These are phyloP conservation scores for Ceratobasidium sp. DNA, from an alignment of 1,284 basidiomycete species.

Conservation along the genomic window DNA sequence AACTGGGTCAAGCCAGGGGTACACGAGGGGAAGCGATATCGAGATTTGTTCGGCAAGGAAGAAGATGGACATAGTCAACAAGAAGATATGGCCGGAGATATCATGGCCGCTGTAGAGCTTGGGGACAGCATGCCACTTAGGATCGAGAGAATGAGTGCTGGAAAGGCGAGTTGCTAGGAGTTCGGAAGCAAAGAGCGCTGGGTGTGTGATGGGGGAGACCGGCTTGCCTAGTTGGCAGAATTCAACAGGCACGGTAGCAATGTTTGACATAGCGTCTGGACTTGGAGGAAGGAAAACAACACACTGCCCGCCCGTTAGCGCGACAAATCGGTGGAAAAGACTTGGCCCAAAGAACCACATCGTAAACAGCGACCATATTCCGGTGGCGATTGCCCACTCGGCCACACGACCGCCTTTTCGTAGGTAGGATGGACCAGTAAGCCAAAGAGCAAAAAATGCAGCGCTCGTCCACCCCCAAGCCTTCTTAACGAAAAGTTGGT, in stretches of 20 bases:
- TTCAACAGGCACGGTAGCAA: slow-evolving; percentile 69
- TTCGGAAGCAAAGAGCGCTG: slow-evolving; percentile 70
- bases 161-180: slow-evolving; percentile 42
- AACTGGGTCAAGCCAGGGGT: slow-evolving; percentile 48
- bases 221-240: slow-evolving; percentile 70
- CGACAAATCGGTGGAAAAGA: slow-evolving; percentile 80
- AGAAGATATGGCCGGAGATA: slow-evolving; percentile 94
- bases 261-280: slow-evolving; percentile 55
- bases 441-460: slow-evolving; percentile 72
- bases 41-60: slow-evolving; percentile 84
- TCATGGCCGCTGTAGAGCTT: slow-evolving; percentile 87
- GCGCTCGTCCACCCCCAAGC: slow-evolving; percentile 93
- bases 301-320: slow-evolving; percentile 87
- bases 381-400: slow-evolving; percentile 76
- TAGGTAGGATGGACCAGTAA: slow-evolving; percentile 65
- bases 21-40: slow-evolving; percentile 64
- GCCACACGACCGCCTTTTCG: slow-evolving; percentile 64
- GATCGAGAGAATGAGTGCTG: slow-evolving; percentile 44
- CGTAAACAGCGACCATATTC: slow-evolving; percentile 82
- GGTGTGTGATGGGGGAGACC: slow-evolving; percentile 74
- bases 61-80: slow-evolving; percentile 86
- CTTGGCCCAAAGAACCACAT: slow-evolving; percentile 95
- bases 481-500: slow-evolving; percentile 89
- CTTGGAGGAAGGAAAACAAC: slow-evolving; percentile 70
- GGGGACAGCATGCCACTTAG: slow-evolving; percentile 40